phyloP scores from a whole-genome alignment of 1,139 yeast genomes.

The Lodderomyces oxycetoniae region DNA sequence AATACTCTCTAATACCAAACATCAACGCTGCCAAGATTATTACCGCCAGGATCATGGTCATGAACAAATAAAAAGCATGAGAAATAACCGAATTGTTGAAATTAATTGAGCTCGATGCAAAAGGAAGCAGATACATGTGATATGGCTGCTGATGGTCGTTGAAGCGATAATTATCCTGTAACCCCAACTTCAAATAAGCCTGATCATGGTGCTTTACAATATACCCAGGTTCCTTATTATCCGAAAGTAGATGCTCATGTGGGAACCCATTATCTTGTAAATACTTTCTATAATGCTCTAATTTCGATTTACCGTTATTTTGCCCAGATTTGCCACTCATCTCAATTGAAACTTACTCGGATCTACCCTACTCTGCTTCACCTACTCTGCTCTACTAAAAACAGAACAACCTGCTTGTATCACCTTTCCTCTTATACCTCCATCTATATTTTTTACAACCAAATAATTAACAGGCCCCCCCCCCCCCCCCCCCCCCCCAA shows the following conservation, averaged over 20 bases:
- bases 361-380: too few species aligned
- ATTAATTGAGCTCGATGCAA: conserved; percentile 7
- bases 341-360: too few species aligned
- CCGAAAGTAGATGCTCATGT: conserved; percentile 1
- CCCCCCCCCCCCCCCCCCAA: too few species aligned
- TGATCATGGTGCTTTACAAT: conserved; percentile 10
- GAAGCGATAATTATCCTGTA: neutral
- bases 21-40: conserved; percentile 20
- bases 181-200: conserved; percentile 11
- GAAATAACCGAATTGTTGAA: conserved; percentile 14
- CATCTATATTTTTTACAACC: too few species aligned
- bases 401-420: too few species aligned
- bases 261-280: neutral
- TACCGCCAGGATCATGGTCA: conserved; percentile 21
- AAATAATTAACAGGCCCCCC: too few species aligned
- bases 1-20: conserved; percentile 28
- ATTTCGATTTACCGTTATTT: neutral
- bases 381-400: too few species aligned
- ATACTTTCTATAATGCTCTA: neutral
- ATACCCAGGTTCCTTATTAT: conserved; percentile 10
- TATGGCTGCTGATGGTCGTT: neutral
- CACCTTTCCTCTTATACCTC: too few species aligned
- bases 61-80: conserved; percentile 27
- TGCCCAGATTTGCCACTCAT: too few species aligned
- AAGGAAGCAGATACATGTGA: neutral